Evolutionary conservation across 352 stramenopile genomes (phyloP), one percentile per base, ranked within the genome.

Genomic region (Sclerospora graminicola): DNA sequence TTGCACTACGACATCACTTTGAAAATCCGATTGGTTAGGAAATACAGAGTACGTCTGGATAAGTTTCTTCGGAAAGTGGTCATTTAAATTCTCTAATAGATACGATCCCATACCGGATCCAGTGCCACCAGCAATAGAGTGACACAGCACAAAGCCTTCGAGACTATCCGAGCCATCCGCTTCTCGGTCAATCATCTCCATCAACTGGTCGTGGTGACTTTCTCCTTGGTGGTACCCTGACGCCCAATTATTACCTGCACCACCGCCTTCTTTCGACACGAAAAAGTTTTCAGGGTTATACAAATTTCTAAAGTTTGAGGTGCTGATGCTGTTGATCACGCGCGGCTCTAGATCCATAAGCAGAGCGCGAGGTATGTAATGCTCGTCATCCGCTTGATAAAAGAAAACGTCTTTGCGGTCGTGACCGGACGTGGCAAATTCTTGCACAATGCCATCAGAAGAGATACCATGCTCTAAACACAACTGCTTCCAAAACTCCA

Each of bases 341-440:
- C 72, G 82, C 45, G 75, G 97, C 69, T 99, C 97, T 16, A 99
- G 65, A 71, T 99, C 97, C 69, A 99, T 95, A 34, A 99, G 71
- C 32, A 99, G 66, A 11, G 95, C 95, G 26, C 96, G 69, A 11
- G 96, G 96, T 36, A 98, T 98, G 73, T 98, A 99, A 49, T 97
- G 93, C 57, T 98, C 95, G 54, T 99, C 95, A 62, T 99, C 96
- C 4, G 90, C 90, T 53, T 97, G 88, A 71, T 99, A 99, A 65
- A 99, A 99, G 63, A 99, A 99, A 8, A 99, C 97, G 57, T 99
- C 97, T 62, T 99, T 99, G 44, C 95, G 82, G 81, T 99, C 95
- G 57, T 98, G 83, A 34, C 85, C 88, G 18, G 88, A 66, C 31
- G 82, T 87, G 23, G 84, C 90, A 44, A 89, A 96, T 42, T 98